Base-by-base conservation (phyloP, 2,329 filamentous ascomycete genomes). In the Claviceps paspali region DNA sequence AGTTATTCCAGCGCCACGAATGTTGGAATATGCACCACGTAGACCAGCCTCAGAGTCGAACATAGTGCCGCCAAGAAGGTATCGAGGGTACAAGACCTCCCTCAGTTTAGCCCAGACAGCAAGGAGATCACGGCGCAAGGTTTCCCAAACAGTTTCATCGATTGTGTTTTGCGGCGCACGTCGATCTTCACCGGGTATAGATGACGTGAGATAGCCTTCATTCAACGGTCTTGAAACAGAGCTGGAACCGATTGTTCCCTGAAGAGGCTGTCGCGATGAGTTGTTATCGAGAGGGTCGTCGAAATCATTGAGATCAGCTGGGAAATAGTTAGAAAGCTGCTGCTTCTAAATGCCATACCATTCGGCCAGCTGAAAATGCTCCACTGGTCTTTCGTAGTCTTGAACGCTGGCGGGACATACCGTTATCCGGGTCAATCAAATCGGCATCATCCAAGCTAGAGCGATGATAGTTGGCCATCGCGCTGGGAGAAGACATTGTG, bases 91-190 rank as follows among this genome's bases (percentile, higher is more conserved):
- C 42, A 98, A 74, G 28, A 98, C 91, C 66, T 95, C 88, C 58
- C 83, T 79, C 79, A 98, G 85, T 70, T 98, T 98, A 62, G 84
- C 82, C 88, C 91, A 96, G 26, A 96, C 85, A 19, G 86, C 91
- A 6, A 88, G 62, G 46, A 98, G 64, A 58, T 98, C 91, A 47
- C 91, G 80, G 36, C 82, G 84, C 42, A 98, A 67, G n/a, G 91
- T 98, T 30, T 88, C 84, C 91, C 91, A 98, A 29, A 98, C 91
- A 2, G 78, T 79, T 63, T 98, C 91, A 59, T 98, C 91, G 57
- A 98, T 92, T 32, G 91, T 98, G 62, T 92, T 93, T 47, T 80
- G 77, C 6, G 86, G 75, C 12, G 91, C 87, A 45, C 81, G 74
- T 38, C 91, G 82, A 64, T 98, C 91, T 60, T 96, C 88, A 47